A percentile compares a stretch with the other conserved stretches of the same genome.
These are phyloP conservation scores for Thielaviopsis musarum DNA, from an alignment of 2,329 filamentous ascomycete species.

Conservation along the genomic window DNA sequence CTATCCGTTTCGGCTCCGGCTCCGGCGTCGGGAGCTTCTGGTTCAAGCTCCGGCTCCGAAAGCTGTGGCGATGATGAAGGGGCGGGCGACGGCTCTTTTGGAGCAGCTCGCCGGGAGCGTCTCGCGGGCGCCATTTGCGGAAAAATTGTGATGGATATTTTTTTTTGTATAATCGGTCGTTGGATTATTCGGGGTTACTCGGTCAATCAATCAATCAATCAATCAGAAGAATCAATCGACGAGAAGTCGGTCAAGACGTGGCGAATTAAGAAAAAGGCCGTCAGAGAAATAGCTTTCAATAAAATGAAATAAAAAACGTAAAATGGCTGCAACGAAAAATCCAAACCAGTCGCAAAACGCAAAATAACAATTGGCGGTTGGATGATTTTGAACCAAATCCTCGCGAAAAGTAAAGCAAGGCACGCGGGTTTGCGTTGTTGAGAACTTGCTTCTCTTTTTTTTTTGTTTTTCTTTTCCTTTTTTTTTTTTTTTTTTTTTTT, in stretches of 20 bases:
- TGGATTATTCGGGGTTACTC: neutral
- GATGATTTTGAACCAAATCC: neutral
- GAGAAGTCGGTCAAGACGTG: neutral
- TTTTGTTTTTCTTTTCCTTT: neutral
- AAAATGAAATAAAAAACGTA: neutral
- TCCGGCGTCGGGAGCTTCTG: conserved; percentile 2
- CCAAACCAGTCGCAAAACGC: neutral
- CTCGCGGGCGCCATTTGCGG: conserved; percentile 11
- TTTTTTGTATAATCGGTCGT: neutral
- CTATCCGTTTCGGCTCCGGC: neutral
- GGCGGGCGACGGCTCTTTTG: conserved; percentile 7
- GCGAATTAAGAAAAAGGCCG: neutral
- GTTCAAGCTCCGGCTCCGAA: conserved; percentile 8
- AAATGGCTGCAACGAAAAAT: neutral
- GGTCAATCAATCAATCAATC: neutral
- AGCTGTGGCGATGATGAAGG: conserved; percentile 10
- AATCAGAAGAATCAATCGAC: neutral
- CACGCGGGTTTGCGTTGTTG: neutral
- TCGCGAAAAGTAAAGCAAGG: neutral
- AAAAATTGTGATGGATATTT: neutral
- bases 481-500: neutral
- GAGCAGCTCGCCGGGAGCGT: conserved; percentile 11
- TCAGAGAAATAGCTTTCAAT: neutral
- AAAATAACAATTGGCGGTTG: neutral
- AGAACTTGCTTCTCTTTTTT: neutral